Percentiles rank a stretch among this genome's conserved stretches.
These are phyloP conservation scores for Cyberlindnera galapagoensis DNA, from an alignment of 805 yeast species.

Conservation along the genomic window DNA sequence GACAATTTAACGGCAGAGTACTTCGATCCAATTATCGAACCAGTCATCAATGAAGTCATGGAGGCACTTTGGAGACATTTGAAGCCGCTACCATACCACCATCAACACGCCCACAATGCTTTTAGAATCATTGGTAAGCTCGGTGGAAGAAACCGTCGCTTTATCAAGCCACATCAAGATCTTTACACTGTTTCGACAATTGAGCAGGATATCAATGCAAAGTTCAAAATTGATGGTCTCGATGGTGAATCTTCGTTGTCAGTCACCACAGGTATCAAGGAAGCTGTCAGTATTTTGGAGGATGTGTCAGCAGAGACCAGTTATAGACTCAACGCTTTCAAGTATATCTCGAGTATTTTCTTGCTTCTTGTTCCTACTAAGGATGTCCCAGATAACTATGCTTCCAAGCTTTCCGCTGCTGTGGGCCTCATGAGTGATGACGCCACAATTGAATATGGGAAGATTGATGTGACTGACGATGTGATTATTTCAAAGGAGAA, in stretches of 20 bases:
- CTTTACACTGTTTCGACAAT: slow-evolving; percentile 44
- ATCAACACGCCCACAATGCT: slow-evolving; percentile 92
- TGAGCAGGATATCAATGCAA: slow-evolving; percentile 66
- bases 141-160: slow-evolving; percentile 92
- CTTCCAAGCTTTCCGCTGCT: slow-evolving; percentile 40
- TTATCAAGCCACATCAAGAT: slow-evolving; percentile 69
- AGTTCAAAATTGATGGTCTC: slow-evolving; percentile 67
- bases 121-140: slow-evolving; percentile 88
- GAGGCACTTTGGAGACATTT: slow-evolving; percentile 87
- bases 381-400: slow-evolving; percentile 34
- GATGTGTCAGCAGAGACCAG: slow-evolving; percentile 52
- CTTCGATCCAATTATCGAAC: slow-evolving; percentile 95
- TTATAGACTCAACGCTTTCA: slow-evolving; percentile 73
- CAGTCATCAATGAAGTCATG: slow-evolving; percentile 92
- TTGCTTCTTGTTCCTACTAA: slow-evolving; percentile 53
- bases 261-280: slow-evolving; percentile 73
- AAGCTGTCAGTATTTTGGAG: slow-evolving; percentile 71
- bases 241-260: slow-evolving; percentile 58
- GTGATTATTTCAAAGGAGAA: slow-evolving; percentile 42
- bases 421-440: slow-evolving; percentile 36
- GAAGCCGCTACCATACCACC: slow-evolving; percentile 89
- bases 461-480: slow-evolving; percentile 29
- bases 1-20: slow-evolving; percentile 95
- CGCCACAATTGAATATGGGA: slow-evolving; percentile 26
- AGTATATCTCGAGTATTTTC: slow-evolving; percentile 59